These are phyloP conservation scores for Thamnidium elegans DNA, from an alignment of 192 early-diverging fungal genomes.

Conservation along the genomic window DNA sequence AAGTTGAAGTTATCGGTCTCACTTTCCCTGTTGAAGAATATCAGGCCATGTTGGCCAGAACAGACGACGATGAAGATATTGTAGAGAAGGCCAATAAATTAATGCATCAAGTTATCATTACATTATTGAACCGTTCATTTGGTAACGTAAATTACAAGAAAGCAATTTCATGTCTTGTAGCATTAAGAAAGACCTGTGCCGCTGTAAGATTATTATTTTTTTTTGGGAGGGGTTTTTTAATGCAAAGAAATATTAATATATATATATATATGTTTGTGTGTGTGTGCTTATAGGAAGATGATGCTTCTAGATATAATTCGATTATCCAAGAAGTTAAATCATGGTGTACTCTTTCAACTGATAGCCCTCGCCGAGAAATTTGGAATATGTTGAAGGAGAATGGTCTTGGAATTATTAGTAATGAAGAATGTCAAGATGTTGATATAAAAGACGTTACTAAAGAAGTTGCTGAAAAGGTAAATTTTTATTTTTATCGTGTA, in stretches of 20 bases:
- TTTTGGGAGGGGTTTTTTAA: too few species aligned
- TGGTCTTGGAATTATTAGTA: constrained; percentile 46
- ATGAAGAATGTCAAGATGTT: constrained; percentile 40
- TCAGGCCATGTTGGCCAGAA: constrained; percentile 52
- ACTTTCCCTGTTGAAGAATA: constrained; percentile 62
- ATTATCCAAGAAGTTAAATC: constrained; percentile 49
- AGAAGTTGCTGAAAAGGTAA: constrained; percentile 54
- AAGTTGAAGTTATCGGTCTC: constrained; percentile 45
- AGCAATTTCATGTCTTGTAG: constrained; percentile 52
- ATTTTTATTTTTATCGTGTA: not conserved
- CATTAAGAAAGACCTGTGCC: constrained; percentile 39
- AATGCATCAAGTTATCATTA: constrained; percentile 4
- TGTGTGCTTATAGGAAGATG: constrained; percentile 26
- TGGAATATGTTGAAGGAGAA: constrained; percentile 48
- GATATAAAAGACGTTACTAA: constrained; percentile 39
- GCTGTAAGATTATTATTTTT: not conserved
- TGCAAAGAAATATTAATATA: not conserved
- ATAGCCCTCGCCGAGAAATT: constrained; percentile 43
- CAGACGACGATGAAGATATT: constrained; percentile 50
- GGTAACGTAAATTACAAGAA: constrained; percentile 56
- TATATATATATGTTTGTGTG: too few species aligned
- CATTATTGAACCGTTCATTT: constrained; percentile 49
- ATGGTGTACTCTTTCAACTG: constrained; percentile 22
- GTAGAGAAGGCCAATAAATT: constrained; percentile 35
- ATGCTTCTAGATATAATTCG: constrained; percentile 48